phyloP scores from a whole-genome alignment of 202 grass and related monocot species.

The Cymbopogon flexuosus region DNA sequence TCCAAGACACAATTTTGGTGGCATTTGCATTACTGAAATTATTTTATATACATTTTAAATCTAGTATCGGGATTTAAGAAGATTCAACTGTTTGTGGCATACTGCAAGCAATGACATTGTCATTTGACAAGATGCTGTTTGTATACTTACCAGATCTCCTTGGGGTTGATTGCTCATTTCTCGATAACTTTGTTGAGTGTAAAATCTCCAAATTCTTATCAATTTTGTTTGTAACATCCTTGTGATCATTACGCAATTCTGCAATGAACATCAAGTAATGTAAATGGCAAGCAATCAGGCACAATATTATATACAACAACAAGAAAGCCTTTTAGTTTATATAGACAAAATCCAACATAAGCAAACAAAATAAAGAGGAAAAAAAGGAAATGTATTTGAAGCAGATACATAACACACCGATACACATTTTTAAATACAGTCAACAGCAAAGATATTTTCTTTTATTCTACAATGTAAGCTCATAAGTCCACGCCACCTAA shows the following conservation, averaged over 20 bases:
- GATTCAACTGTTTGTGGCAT: not conserved
- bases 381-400: not conserved
- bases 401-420: not conserved
- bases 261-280: conserved; percentile 19
- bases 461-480: not conserved
- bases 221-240: conserved; percentile 69
- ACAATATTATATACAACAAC: not conserved
- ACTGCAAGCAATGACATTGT: not conserved
- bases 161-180: conserved; percentile 28
- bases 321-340: not conserved
- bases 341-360: not conserved
- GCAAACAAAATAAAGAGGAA: not conserved
- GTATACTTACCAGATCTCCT: conserved; percentile 41
- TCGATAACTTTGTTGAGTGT: conserved; percentile 66
- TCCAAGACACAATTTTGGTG: too few relatives aligned
- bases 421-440: not conserved
- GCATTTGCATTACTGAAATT: too few relatives aligned
- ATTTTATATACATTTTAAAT: too few relatives aligned
- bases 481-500: not conserved
- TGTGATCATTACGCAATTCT: conserved; percentile 77
- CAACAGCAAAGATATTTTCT: not conserved
- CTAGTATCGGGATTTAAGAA: too few relatives aligned
- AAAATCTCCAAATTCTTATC: conserved; percentile 72
- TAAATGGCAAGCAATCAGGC: not conserved
- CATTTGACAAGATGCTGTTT: not conserved